Conservation (phyloP, 768 basidiomycete species). For the Leccinum subgranulosum region DNA sequence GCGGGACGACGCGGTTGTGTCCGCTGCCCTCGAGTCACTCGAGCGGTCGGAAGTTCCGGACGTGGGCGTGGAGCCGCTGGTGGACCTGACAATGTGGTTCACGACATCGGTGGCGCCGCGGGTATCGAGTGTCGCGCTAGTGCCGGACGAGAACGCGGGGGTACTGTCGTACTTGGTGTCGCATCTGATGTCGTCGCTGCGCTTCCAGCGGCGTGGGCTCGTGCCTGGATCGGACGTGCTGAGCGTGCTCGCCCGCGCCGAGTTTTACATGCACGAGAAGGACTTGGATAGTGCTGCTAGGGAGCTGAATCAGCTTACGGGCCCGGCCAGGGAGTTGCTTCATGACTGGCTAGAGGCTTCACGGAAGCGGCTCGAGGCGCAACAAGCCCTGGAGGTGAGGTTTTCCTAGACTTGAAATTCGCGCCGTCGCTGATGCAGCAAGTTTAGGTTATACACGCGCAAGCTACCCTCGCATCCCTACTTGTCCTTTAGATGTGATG, state of each 20-base stretch:
- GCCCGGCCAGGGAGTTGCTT: conserved; percentile 70
- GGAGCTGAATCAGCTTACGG: conserved; percentile 87
- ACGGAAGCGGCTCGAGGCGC: conserved; percentile 80
- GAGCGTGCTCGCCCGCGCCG: conserved; percentile 84
- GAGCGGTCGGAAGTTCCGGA: not conserved
- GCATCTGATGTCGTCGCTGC: conserved; percentile 67
- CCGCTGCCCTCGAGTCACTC: not conserved
- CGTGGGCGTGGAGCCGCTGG: not conserved
- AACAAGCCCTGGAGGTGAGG: conserved; percentile 83
- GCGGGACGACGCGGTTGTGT: conserved; percentile 65
- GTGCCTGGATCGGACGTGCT: conserved; percentile 74
- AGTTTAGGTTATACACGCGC: conserved; percentile 70
- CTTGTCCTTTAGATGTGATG: conserved; percentile 57
- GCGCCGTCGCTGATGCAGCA: conserved; percentile 11
- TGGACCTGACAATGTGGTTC: conserved; percentile 74
- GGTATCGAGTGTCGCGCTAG: conserved; percentile 85
- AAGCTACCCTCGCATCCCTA: conserved; percentile 80
- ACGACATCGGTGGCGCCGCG: conserved; percentile 75
- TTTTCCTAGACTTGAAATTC: not conserved
- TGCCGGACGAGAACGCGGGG: conserved; percentile 88
- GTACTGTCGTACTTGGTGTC: conserved; percentile 84
- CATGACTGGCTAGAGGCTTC: conserved; percentile 93
- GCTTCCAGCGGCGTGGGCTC: conserved; percentile 78
- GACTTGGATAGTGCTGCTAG: conserved; percentile 80
- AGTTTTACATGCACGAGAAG: conserved; percentile 88